Percentiles rank a stretch among this genome's conserved stretches.
Evolutionary conservation across 805 yeast genomes (phyloP).

Genomic region (Komagataella populi): DNA sequence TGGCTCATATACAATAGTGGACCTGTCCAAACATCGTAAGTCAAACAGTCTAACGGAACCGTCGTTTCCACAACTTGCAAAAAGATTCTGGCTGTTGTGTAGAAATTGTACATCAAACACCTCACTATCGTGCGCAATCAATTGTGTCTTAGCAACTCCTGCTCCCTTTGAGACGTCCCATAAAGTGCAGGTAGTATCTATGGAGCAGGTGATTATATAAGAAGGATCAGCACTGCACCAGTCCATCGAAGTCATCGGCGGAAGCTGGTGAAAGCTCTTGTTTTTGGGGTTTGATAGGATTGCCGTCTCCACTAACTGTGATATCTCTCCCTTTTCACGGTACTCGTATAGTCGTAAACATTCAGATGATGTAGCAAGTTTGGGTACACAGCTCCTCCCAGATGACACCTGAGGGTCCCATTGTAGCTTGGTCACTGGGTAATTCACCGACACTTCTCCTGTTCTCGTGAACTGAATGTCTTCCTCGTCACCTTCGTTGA

Average conservation of each 20-base stretch:
- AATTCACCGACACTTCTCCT: slow-evolving; percentile 40
- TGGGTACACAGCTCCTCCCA: slow-evolving; percentile 16
- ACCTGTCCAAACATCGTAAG: slow-evolving; percentile 76
- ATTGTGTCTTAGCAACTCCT: slow-evolving; percentile 72
- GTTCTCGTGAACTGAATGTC: slow-evolving; percentile 27
- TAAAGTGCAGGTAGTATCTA: slow-evolving; percentile 93
- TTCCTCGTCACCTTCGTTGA: slow-evolving; percentile 6
- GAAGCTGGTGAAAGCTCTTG: slow-evolving; percentile 38
- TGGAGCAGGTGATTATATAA: slow-evolving; percentile 67
- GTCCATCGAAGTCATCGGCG: slow-evolving; percentile 90
- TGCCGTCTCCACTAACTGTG: slow-evolving; percentile 21
- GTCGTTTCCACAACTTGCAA: slow-evolving; percentile 90
- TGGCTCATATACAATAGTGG: slow-evolving; percentile 89
- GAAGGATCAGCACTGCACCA: slow-evolving; percentile 72
- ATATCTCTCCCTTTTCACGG: slow-evolving; percentile 5
- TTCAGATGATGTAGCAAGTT: slow-evolving; percentile 62
- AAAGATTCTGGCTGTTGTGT: slow-evolving; percentile 58
- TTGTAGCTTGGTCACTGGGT: slow-evolving; percentile 58
- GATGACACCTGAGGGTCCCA: slow-evolving; percentile 48
- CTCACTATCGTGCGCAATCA: slow-evolving; percentile 93
- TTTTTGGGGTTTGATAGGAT: slow-evolving; percentile 27
- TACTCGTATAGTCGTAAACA: slow-evolving; percentile 39
- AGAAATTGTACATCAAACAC: slow-evolving; percentile 87
- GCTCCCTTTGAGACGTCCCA: slow-evolving; percentile 70
- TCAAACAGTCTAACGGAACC: slow-evolving; percentile 92